Evolutionary conservation across 148 eudicot species (phyloP), one percentile per base, ranked within the genome.

Genomic region (Persicaria maculosa): DNA sequence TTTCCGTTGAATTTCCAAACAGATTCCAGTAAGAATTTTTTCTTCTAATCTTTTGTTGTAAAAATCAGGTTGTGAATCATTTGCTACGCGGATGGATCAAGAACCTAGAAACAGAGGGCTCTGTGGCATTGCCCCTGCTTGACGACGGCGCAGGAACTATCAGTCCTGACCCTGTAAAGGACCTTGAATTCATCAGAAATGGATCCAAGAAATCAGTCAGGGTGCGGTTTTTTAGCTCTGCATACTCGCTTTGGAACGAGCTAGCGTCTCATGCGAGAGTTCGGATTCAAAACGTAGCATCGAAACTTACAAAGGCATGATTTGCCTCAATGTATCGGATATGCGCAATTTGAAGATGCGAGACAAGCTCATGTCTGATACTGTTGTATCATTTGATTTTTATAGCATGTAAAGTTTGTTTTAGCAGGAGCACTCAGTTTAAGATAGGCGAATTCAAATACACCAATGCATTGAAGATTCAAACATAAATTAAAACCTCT

Each of bases 51-150:
- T 54, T 15, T 54, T 54, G 2, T 16, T 54, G 0, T 16, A 14
- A 14, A 54, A 14, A 59, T 12, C 84, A 94, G 98, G 90, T 94
- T 74, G 93, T 94, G 74, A 94, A 91, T 78, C 86, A 77, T 82
- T 77, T 94, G 75, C 80, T 94, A 48, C 87, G 93, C 1, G 98
- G 97, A 36, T 94, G 98, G 98, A 87, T 94, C 14, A 84, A 71
- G 65, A 94, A 79, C 78, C 53, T 89, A 19, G 98, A 94, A 76
- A 87, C 91, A 0, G 47, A 86, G 44, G 89, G 93, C 68, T 82
- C 80, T 31, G 83, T 81, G 68, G 83, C 80, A 77, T 75, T 94
- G 79, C 98, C 98, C 55, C 76, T 94, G 82, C 83, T 91, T 44
- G 96, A 91, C 72, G 79, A 81, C 61, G 53, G 74, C 5, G 84